Evolutionary conservation across 352 stramenopile genomes (phyloP).

Genomic region (Saprolegnia diclina): DNA sequence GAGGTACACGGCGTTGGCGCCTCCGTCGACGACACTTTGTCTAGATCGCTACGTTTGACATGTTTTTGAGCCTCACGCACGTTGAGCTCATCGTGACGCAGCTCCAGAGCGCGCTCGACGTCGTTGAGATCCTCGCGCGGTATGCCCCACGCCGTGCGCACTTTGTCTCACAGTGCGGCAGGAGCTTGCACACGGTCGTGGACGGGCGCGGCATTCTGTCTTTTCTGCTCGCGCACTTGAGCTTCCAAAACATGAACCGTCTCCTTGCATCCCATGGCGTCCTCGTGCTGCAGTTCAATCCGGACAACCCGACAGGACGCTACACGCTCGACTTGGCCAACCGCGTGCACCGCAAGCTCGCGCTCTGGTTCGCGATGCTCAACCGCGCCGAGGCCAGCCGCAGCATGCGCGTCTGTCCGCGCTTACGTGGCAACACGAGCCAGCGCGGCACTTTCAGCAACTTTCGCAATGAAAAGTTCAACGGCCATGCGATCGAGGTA

Average conservation of each 20-base stretch:
- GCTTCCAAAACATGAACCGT: conserved; percentile 39
- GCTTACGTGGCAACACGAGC: conserved; percentile 48
- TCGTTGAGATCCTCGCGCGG: conserved; percentile 50
- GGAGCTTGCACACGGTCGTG: conserved; percentile 29
- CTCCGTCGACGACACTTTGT: not conserved
- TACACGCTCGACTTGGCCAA: conserved; percentile 53
- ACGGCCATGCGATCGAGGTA: conserved; percentile 41
- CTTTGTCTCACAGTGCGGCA: not conserved
- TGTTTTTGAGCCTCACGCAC: conserved; percentile 43
- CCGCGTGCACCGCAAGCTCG: conserved; percentile 51
- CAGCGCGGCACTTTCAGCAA: conserved; percentile 51
- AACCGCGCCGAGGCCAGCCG: conserved; percentile 40
- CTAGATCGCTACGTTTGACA: conserved; percentile 31
- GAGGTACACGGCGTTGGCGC: not conserved
- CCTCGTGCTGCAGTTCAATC: conserved; percentile 52
- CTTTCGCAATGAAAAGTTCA: conserved; percentile 64
- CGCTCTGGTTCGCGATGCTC: conserved; percentile 60
- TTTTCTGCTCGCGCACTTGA: conserved; percentile 48
- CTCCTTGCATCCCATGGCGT: conserved; percentile 49
- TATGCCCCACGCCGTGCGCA: conserved; percentile 39
- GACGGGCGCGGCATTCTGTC: conserved; percentile 46
- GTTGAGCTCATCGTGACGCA: conserved; percentile 42
- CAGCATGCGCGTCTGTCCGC: conserved; percentile 33
- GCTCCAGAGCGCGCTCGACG: conserved; percentile 36
- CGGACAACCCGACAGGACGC: conserved; percentile 50